Conservation (phyloP, 805 yeast genomes). For the Cyberlindnera mrakii region DNA sequence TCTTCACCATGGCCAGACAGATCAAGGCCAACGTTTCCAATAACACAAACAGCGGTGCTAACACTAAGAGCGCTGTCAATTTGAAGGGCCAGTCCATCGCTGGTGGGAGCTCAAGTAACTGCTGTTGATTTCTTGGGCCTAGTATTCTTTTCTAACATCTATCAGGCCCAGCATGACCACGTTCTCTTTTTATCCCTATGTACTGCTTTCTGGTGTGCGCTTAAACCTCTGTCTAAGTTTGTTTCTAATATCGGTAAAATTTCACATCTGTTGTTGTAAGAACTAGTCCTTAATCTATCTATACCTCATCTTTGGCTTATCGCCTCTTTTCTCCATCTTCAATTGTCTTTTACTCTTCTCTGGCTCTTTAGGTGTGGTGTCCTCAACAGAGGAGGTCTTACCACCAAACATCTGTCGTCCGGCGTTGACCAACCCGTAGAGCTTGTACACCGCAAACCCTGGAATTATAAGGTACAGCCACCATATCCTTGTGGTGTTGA, state of each 20-base stretch:
- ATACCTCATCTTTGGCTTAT: conserved; percentile 30
- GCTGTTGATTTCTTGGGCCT: conserved; percentile 5
- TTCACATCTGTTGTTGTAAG: too few relatives aligned
- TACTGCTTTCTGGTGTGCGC: background rate
- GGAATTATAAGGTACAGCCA: conserved; percentile 39
- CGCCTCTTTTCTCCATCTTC: conserved; percentile 35
- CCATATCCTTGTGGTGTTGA: conserved; percentile 42
- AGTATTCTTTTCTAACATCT: conserved; percentile 1
- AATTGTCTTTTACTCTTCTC: conserved; percentile 35
- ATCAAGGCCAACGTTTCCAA: conserved; percentile 92
- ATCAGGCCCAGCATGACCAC: background rate
- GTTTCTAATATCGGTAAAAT: too few relatives aligned
- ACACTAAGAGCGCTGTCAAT: conserved; percentile 62
- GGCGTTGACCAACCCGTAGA: conserved; percentile 28
- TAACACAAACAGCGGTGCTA: conserved; percentile 30
- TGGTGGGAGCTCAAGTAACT: conserved; percentile 19
- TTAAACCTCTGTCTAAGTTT: background rate
- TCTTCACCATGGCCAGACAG: conserved; percentile 97
- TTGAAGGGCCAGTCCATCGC: conserved; percentile 62
- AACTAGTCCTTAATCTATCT: conserved; percentile 14
- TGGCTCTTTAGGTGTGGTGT: conserved; percentile 2
- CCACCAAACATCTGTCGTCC: conserved; percentile 23
- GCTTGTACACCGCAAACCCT: conserved; percentile 38
- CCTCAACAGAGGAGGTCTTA: conserved; percentile 3
- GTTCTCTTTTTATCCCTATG: background rate